Conservation (phyloP, 495 filamentous ascomycete genomes). For the Jackrogersella multiformis region DNA sequence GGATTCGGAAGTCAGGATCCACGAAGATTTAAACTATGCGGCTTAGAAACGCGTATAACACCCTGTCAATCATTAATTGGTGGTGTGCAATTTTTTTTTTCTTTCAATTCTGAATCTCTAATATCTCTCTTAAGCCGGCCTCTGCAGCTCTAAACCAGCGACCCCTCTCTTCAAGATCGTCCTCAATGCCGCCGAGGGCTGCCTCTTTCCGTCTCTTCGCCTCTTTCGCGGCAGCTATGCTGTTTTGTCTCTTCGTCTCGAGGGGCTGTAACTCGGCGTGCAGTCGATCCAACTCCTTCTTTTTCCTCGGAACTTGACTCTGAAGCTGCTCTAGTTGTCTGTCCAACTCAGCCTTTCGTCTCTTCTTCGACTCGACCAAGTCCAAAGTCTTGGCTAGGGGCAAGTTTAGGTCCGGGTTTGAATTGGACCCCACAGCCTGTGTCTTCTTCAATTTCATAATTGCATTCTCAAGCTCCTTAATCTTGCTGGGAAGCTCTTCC, state of each 20-base stretch:
- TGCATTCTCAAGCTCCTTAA: constrained; percentile 67
- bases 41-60: background rate
- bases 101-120: constrained; percentile 54
- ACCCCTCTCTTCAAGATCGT: constrained; percentile 84
- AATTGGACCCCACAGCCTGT: constrained; percentile 44
- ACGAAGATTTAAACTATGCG: background rate
- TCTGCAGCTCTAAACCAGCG: constrained; percentile 83
- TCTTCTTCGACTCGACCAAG: constrained; percentile 67
- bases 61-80: constrained; percentile 25
- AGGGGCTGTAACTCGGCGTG: constrained; percentile 75
- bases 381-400: constrained; percentile 67
- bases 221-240: constrained; percentile 76
- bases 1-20: too few relatives aligned
- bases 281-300: constrained; percentile 74
- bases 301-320: constrained; percentile 72
- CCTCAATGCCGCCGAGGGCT: constrained; percentile 69
- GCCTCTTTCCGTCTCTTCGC: constrained; percentile 80
- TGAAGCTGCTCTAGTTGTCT: constrained; percentile 72
- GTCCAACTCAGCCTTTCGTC: constrained; percentile 70
- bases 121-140: constrained; percentile 69
- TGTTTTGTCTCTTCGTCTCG: constrained; percentile 74
- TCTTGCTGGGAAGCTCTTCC: constrained; percentile 67
- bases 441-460: constrained; percentile 63
- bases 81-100: too few relatives aligned
- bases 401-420: constrained; percentile 58